Evolutionary conservation across 1,284 basidiomycete species (phyloP), one percentile per base, ranked within the genome.

Genomic region (Ganoderma multipileum): DNA sequence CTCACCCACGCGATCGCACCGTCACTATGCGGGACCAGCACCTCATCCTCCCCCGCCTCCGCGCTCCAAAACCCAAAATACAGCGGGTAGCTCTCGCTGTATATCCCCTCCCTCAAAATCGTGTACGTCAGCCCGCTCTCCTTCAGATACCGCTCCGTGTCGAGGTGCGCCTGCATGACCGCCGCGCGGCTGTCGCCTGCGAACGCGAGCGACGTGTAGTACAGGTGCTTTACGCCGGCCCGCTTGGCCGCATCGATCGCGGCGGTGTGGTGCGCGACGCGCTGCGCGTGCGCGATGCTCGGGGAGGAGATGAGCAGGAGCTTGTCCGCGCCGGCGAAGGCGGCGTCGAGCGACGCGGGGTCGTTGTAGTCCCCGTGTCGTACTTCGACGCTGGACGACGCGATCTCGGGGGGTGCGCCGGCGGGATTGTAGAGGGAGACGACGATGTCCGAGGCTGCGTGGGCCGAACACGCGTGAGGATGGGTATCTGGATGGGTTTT

Each of bases 251-350:
- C 81, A 63, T 82, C 81, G 75, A 83, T 83, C 26, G 82, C 82
- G 66, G 70, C 75, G 58, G 65, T 74, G 74, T 83, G 82, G 63
- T 69, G 70, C 54, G 64, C 59, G 59, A 80, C 79, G 64, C 80
- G 78, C 28, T 80, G 69, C 38, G 77, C 74, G 73, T 79, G 73
- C 18, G 77, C 76, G 70, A 82, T 80, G 69, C 70, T 74, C 1
- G 81, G 81, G 72, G 80, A 82, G 12, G 81, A 83, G 59, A 83
- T 75, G 75, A 83, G 71, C 57, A 83, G 76, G 66, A 82, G 76
- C 57, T 74, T 79, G 71, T 80, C 76, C 12, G 76, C 80, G 26
- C 81, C 79, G 0, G 71, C 65, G 73, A 81, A 82, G 28, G 81
- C 80, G 6, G 63, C 59, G 68, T 78, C 76, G 66, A 82, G 79